A percentile compares a stretch with the other conserved stretches of the same genome.
These are phyloP conservation scores for Raddia guianensis DNA, from an alignment of 176 grass and related monocot genomes.

Conservation along the genomic window DNA sequence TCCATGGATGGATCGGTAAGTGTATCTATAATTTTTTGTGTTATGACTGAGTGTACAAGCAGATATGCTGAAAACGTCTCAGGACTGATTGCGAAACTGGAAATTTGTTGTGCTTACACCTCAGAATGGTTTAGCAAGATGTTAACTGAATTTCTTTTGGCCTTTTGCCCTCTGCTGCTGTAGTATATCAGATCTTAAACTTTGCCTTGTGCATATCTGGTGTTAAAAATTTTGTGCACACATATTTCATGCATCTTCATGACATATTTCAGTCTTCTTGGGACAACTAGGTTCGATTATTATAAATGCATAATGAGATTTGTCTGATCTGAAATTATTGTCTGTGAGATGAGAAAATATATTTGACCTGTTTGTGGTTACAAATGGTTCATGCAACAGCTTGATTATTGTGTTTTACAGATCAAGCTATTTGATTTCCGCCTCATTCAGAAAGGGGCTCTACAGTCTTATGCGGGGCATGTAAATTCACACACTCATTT, in stretches of 20 bases:
- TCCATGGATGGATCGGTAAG: constrained; percentile 86
- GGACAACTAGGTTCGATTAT: constrained; percentile 6
- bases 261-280: not conserved
- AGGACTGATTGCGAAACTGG: constrained; percentile 4
- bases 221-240: not conserved
- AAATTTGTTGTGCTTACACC: constrained; percentile 11
- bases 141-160: constrained; percentile 30
- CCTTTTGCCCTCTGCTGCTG: not conserved
- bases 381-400: constrained; percentile 19
- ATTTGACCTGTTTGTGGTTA: constrained; percentile 13
- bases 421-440: constrained; percentile 94
- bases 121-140: constrained; percentile 14
- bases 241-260: constrained; percentile 22
- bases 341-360: not conserved
- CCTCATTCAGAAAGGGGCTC: constrained; percentile 62
- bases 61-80: constrained; percentile 5
- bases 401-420: constrained; percentile 49
- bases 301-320: constrained; percentile 21
- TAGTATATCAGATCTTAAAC: not conserved
- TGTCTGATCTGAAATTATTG: not conserved
- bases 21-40: constrained; percentile 2
- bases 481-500: constrained; percentile 75
- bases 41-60: constrained; percentile 8
- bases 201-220: constrained; percentile 20
- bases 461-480: constrained; percentile 84